A percentile compares a stretch with the other conserved stretches of the same genome.
Conservation (phyloP, 768 basidiomycete species). For the Termitomyces sp. region DNA sequence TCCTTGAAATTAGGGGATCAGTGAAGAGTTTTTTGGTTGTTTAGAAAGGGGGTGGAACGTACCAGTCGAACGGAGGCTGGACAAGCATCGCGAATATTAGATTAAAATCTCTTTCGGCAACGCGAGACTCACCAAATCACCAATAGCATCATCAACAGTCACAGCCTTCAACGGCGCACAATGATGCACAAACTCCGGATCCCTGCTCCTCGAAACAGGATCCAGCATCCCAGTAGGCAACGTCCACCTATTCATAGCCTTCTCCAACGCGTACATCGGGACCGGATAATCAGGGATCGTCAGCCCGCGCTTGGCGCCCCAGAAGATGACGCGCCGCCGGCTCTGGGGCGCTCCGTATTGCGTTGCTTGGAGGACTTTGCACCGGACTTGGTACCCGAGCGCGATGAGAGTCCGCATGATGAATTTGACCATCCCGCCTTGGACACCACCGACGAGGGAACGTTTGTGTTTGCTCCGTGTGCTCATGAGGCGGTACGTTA, state of each 20-base stretch:
- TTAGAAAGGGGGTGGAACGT: neutral
- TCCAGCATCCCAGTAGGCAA: conserved; percentile 45
- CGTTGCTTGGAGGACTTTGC: conserved; percentile 64
- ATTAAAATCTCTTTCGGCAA: neutral
- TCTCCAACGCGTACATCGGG: conserved; percentile 55
- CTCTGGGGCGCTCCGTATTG: conserved; percentile 74
- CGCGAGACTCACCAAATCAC: conserved; percentile 56
- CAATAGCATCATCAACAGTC: conserved; percentile 63
- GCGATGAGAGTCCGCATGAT: conserved; percentile 57
- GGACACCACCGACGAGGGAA: conserved; percentile 37
- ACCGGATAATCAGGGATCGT: conserved; percentile 61
- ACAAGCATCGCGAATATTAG: neutral
- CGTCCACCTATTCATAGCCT: conserved; percentile 29
- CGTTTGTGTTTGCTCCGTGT: conserved; percentile 25
- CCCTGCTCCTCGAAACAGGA: conserved; percentile 44
- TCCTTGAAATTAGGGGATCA: conserved; percentile 34
- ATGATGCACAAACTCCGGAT: conserved; percentile 38
- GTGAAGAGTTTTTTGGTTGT: conserved; percentile 5
- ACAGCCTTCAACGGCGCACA: conserved; percentile 61
- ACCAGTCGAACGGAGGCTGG: conserved; percentile 75
- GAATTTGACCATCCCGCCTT: conserved; percentile 65
- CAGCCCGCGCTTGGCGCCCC: conserved; percentile 58
- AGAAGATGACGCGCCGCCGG: conserved; percentile 66
- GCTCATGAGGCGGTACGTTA: conserved; percentile 49
- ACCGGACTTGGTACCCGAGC: conserved; percentile 73